A percentile compares a stretch with the other conserved stretches of the same genome.
Evolutionary conservation across 2,329 filamentous ascomycete species (phyloP).

Genomic region (Alternaria triticimaculans): DNA sequence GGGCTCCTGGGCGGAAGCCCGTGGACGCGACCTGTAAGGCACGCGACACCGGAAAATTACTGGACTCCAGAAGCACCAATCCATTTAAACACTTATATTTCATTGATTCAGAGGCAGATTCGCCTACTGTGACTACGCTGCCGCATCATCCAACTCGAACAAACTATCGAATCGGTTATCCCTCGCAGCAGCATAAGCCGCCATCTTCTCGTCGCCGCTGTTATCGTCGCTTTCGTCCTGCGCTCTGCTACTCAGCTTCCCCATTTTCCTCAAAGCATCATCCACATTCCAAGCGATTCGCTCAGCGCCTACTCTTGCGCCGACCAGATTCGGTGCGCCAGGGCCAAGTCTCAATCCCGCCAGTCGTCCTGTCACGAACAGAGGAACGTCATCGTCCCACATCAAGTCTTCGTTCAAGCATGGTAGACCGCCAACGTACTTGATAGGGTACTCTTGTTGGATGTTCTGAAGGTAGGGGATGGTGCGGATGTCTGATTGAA

Average conservation of each 20-base stretch:
- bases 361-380: slow-evolving; percentile 74
- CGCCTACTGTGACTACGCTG: neutral
- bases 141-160: slow-evolving; percentile 10
- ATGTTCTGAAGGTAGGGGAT: slow-evolving; percentile 69
- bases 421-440: slow-evolving; percentile 70
- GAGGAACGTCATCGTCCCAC: slow-evolving; percentile 75
- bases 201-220: slow-evolving; percentile 30
- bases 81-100: neutral
- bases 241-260: slow-evolving; percentile 1
- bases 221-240: slow-evolving; percentile 4
- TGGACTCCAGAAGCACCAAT: neutral
- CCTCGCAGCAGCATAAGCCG: slow-evolving; percentile 49
- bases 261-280: slow-evolving; percentile 56
- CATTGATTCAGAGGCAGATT: neutral
- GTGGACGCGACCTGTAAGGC: neutral
- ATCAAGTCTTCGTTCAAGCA: slow-evolving; percentile 78
- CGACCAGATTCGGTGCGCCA: slow-evolving; percentile 75
- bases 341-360: slow-evolving; percentile 74
- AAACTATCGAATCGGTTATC: slow-evolving; percentile 52
- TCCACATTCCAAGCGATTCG: slow-evolving; percentile 74
- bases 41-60: neutral
- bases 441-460: slow-evolving; percentile 65
- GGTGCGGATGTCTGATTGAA: slow-evolving; percentile 66
- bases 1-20: neutral
- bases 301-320: slow-evolving; percentile 75